These are phyloP conservation scores for Aquilaria malaccensis DNA, from an alignment of 345 rosid genomes.

Conservation along the genomic window DNA sequence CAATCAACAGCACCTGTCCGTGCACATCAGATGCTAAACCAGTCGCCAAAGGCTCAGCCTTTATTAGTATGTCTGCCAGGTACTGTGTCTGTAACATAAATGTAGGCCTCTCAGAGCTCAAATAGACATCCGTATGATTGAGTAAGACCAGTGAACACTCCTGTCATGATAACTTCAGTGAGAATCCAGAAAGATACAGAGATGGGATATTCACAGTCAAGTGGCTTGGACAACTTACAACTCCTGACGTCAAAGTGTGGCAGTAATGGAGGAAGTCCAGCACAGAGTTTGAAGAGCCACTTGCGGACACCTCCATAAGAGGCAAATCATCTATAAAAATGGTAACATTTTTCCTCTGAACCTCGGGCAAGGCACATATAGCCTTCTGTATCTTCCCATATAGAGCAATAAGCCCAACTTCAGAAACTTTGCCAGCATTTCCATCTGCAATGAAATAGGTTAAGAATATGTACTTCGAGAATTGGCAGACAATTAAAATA, in stretches of 20 bases:
- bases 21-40: conserved; percentile 93
- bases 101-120: conserved; percentile 40
- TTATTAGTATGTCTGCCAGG: conserved; percentile 67
- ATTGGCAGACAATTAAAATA: no score
- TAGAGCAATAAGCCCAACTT: conserved; percentile 41
- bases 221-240: conserved; percentile 39
- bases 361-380: conserved; percentile 32
- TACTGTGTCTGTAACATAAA: conserved; percentile 56
- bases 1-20: conserved; percentile 57
- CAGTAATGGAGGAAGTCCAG: conserved; percentile 83
- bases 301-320: conserved; percentile 72
- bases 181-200: conserved; percentile 2
- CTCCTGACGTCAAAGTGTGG: conserved; percentile 61
- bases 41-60: conserved; percentile 79
- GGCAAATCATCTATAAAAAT: conserved; percentile 86
- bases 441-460: conserved; percentile 29
- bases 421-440: conserved; percentile 26
- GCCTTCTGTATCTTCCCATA: conserved; percentile 47
- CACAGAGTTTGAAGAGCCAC: conserved; percentile 52
- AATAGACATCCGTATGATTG: conserved; percentile 70
- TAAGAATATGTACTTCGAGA: conserved; percentile 4
- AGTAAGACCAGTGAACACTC: conserved; percentile 67
- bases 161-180: conserved; percentile 33
- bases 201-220: neutral
- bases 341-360: conserved; percentile 34